Evolutionary conservation across 805 yeast genomes (phyloP), one percentile per base, ranked within the genome.

Genomic region (Saccharomycopsis fibuligera): DNA sequence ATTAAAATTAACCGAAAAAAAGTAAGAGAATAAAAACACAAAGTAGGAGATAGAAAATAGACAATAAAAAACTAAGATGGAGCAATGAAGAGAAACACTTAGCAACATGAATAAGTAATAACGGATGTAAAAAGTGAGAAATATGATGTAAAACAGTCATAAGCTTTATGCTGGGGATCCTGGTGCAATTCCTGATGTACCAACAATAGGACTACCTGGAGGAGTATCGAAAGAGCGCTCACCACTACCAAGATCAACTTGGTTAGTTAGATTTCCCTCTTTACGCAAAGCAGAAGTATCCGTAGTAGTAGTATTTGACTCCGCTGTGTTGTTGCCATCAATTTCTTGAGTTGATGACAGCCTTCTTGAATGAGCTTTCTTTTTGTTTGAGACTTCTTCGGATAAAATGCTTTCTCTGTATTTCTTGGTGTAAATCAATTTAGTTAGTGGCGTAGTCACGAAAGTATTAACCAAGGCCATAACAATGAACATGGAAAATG

Each of bases 381-480:
- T 40, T n/a, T 21, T 40, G 14, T 40, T 16, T 4, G 44, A 40
- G 16, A 40, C 35, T n/a, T 40, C 31, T 30, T 40, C 44, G 10
- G 44, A 17, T 4, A 42, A 16, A 38, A 76, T 69, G 52, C 73
- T 69, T 47, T 74, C 76, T 57, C 88, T 72, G 60, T 80, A 81
- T 6, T 70, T 62, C 8, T 72, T 72, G 1, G 95, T 90, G 58
- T 85, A 86, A 2, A 71, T 64, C 61, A 69, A 62, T 35, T 77
- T 60, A 0, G 93, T 77, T 59, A 86, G 64, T 2, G 95, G 95
- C 1, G 93, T 83, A 1, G 95, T 86, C n/a, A 78, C 63, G 57
- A 86, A 83, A 0, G 95, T 86, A 1, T 88, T 75, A 4, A 83
- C 75, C 51, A 86, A 68, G 0, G 95, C 89, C 95, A 86, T 86